A percentile compares a stretch with the other conserved stretches of the same genome.
Evolutionary conservation across 2,329 filamentous ascomycete genomes (phyloP).

Genomic region (Sarocladium oryzae): DNA sequence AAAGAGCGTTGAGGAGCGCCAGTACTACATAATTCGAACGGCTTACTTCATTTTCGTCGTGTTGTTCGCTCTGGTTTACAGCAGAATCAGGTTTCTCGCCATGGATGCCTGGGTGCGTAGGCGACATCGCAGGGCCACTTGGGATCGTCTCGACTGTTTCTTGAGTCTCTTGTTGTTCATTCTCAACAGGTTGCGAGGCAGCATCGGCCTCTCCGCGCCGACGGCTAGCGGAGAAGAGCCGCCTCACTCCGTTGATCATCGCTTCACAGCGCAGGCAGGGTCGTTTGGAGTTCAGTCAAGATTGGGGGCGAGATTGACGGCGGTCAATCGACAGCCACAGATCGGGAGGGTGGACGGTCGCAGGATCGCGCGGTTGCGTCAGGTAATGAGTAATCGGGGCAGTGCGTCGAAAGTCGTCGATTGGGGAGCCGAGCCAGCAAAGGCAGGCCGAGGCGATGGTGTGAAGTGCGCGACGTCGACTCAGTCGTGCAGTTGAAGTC

Average conservation of each 20-base stretch:
- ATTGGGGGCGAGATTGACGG: neutral
- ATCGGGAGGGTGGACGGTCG: neutral
- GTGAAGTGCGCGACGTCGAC: neutral
- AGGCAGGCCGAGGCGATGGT: neutral
- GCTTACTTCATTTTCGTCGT: neutral
- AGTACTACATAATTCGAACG: no score
- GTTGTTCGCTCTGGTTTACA: neutral
- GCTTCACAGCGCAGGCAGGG: neutral
- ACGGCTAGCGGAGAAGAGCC: neutral
- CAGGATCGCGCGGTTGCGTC: neutral
- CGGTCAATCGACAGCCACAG: neutral
- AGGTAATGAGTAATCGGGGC: no score
- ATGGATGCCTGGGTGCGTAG: neutral
- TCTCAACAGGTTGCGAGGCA: neutral
- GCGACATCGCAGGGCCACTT: neutral
- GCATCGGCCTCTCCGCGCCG: neutral
- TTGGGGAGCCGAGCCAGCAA: conserved; percentile 4
- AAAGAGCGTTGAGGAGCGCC: no score
- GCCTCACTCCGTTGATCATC: conserved; percentile 4
- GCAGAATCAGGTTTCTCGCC: neutral
- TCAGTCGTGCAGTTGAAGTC: neutral
- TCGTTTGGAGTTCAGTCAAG: neutral
- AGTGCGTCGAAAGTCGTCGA: neutral
- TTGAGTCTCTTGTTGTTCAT: neutral
- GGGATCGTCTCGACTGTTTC: neutral